Conservation (phyloP, 495 filamentous ascomycete genomes). For the Penicillium lividum region DNA sequence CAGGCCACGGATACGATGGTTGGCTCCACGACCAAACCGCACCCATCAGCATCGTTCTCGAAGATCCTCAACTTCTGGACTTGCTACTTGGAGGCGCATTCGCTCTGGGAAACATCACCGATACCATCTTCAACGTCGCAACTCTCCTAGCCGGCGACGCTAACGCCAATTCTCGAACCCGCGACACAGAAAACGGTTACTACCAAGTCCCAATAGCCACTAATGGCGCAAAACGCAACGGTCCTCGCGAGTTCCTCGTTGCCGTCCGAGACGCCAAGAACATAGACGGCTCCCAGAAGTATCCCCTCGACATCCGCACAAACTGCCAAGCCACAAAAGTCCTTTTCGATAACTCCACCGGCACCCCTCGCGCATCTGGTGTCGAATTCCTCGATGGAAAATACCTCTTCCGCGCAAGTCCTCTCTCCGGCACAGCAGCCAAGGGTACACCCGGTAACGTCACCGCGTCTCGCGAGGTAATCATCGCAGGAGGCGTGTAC, state of each 20-base stretch:
- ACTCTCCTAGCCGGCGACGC: constrained; percentile 53
- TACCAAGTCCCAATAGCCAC: constrained; percentile 56
- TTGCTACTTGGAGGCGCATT: constrained; percentile 52
- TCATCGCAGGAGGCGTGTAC: constrained; percentile 60
- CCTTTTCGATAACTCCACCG: constrained; percentile 46
- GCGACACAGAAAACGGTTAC: constrained; percentile 45
- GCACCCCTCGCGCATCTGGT: constrained; percentile 55
- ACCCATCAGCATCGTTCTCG: constrained; percentile 46
- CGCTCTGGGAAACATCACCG: constrained; percentile 47
- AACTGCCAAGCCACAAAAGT: constrained; percentile 64
- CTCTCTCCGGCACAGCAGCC: constrained; percentile 27
- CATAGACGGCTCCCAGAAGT: constrained; percentile 53
- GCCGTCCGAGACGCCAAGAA: constrained; percentile 51
- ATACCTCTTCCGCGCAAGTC: constrained; percentile 61
- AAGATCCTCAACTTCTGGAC: constrained; percentile 54
- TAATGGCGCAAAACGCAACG: constrained; percentile 48
- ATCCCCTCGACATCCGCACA: constrained; percentile 58
- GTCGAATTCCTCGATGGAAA: constrained; percentile 63
- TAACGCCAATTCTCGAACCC: constrained; percentile 44
- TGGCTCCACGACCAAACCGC: constrained; percentile 56
- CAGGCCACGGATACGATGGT: constrained; percentile 59
- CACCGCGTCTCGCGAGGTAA: constrained; percentile 56
- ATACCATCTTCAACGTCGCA: constrained; percentile 38
- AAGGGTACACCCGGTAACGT: constrained; percentile 46
- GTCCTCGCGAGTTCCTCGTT: constrained; percentile 55